Evolutionary conservation across 441 rosid species (phyloP).

Genomic region (Croton laevigatus): DNA sequence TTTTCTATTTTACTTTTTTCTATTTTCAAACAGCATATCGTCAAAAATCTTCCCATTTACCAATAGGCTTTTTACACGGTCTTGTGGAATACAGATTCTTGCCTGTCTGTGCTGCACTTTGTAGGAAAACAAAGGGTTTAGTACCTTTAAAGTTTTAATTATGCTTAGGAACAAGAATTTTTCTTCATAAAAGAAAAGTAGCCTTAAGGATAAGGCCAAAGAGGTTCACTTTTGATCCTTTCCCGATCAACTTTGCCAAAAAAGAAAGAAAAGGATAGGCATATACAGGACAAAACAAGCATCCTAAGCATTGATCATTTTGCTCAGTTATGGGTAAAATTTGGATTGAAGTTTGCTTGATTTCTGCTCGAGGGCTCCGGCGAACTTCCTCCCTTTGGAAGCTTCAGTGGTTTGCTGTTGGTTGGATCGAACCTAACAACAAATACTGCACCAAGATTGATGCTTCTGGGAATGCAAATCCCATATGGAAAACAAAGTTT

Average conservation of each 20-base stretch:
- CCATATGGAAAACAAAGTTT: conserved; percentile 80
- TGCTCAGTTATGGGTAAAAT: conserved; percentile 31
- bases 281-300: conserved; percentile 5
- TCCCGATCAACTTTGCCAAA: conserved; percentile 20
- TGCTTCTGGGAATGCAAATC: conserved; percentile 48
- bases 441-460: conserved; percentile 79
- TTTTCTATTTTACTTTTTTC: no score
- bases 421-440: conserved; percentile 82
- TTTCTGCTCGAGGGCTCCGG: conserved; percentile 84
- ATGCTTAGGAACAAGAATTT: conserved; percentile 21
- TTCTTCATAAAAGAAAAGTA: conserved; percentile 31
- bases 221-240: background rate
- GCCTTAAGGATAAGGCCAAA: conserved; percentile 16
- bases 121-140: conserved; percentile 1
- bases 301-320: conserved; percentile 4
- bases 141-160: conserved; percentile 2
- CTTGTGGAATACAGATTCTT: conserved; percentile 20
- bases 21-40: no score
- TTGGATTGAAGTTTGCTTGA: conserved; percentile 60
- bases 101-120: conserved; percentile 29
- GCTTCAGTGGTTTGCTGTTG: conserved; percentile 89
- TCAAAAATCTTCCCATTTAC: no score
- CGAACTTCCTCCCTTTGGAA: conserved; percentile 67
- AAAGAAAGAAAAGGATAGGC: conserved; percentile 17
- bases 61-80: background rate